Conservation (phyloP, 164 flowering plant species). For the Malania oleifera region DNA sequence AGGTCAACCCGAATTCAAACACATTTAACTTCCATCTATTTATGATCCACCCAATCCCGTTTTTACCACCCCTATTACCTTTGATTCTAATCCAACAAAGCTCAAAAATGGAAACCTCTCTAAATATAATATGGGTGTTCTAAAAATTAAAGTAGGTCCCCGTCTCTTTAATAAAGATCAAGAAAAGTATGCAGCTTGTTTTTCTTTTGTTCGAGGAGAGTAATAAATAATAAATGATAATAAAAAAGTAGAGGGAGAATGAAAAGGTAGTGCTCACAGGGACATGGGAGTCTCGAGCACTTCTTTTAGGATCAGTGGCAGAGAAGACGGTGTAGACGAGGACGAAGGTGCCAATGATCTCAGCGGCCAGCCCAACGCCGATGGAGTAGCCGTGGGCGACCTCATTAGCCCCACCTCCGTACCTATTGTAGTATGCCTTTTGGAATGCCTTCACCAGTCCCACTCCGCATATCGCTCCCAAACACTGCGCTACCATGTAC, state of each 20-base stretch:
- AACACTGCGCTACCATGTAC: conserved; percentile 89
- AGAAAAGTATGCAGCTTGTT: too few relatives aligned
- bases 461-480: conserved; percentile 84
- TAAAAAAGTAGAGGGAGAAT: not conserved
- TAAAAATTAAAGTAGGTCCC: too few relatives aligned
- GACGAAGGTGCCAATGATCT: conserved; percentile 92
- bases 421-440: conserved; percentile 40
- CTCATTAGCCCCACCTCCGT: conserved; percentile 76
- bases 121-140: too few relatives aligned
- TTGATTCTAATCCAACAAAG: too few relatives aligned
- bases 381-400: conserved; percentile 58
- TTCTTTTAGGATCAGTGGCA: conserved; percentile 94
- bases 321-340: conserved; percentile 97
- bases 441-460: conserved; percentile 86
- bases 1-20: too few relatives aligned
- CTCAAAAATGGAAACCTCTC: too few relatives aligned
- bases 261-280: conserved; percentile 54
- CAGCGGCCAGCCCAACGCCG: conserved; percentile 73
- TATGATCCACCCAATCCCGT: too few relatives aligned
- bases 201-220: too few relatives aligned
- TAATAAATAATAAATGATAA: not conserved
- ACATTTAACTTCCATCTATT: too few relatives aligned
- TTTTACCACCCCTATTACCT: too few relatives aligned
- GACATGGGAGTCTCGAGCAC: conserved; percentile 87
- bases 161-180: too few relatives aligned